Evolutionary conservation across 768 basidiomycete species (phyloP).

Genomic region (Pleurotus pulmonarius): DNA sequence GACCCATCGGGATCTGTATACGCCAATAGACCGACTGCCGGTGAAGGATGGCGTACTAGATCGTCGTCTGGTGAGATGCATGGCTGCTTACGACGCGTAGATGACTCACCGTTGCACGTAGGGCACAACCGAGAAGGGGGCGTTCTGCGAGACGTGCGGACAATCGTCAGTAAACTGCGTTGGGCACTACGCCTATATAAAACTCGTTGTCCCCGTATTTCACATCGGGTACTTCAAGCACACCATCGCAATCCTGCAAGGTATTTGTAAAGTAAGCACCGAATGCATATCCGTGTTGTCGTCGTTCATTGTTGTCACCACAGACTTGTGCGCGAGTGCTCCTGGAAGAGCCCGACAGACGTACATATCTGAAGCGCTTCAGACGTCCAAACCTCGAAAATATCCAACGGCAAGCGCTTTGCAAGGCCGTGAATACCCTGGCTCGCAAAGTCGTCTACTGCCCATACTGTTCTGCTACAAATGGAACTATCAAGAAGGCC

Average conservation of each 20-base stretch:
- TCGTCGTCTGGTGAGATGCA: slow-evolving; percentile 67
- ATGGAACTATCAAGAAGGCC: slow-evolving; percentile 95
- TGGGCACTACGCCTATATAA: slow-evolving; percentile 98
- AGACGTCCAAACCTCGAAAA: slow-evolving; percentile 90
- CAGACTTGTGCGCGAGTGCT: slow-evolving; percentile 91
- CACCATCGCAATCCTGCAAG: slow-evolving; percentile 87
- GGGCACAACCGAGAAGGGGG: slow-evolving; percentile 93
- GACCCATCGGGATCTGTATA: slow-evolving; percentile 89
- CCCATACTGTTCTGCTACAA: slow-evolving; percentile 88
- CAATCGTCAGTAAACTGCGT: slow-evolving; percentile 91
- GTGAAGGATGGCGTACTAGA: slow-evolving; percentile 93
- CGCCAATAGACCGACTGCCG: slow-evolving; percentile 75
- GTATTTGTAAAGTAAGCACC: slow-evolving; percentile 86
- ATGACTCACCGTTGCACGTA: slow-evolving; percentile 23
- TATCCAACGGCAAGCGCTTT: slow-evolving; percentile 76
- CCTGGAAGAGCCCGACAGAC: slow-evolving; percentile 82
- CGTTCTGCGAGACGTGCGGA: slow-evolving; percentile 94
- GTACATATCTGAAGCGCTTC: slow-evolving; percentile 84
- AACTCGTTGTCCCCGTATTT: slow-evolving; percentile 93
- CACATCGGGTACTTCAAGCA: slow-evolving; percentile 99
- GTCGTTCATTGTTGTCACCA: slow-evolving; percentile 11
- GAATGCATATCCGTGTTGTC: neutral
- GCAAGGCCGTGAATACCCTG: slow-evolving; percentile 79
- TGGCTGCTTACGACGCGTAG: neutral
- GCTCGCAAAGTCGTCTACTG: slow-evolving; percentile 92